Percentiles rank a stretch among this genome's conserved stretches.
These are phyloP conservation scores for Xerocomellus chrysenteron DNA, from an alignment of 768 basidiomycete genomes.

Conservation along the genomic window DNA sequence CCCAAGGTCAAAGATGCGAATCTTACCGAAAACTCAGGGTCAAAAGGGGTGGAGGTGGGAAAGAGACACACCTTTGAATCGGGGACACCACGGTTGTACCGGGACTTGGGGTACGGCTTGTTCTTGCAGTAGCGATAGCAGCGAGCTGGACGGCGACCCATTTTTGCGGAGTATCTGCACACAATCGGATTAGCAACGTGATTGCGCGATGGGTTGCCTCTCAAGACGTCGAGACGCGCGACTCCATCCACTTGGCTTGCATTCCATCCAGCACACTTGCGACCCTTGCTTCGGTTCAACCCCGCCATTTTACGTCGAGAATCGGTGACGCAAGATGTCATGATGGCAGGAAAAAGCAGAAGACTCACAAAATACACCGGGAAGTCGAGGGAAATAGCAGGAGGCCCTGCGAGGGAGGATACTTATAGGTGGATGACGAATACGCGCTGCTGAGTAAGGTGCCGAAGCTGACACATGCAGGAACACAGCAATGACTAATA, in stretches of 20 bases:
- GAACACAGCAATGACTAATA: no score
- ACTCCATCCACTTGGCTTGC: slow-evolving; percentile 9
- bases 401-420: neutral
- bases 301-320: neutral
- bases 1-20: slow-evolving; percentile 94
- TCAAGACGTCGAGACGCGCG: neutral
- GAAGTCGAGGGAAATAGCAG: slow-evolving; percentile 3
- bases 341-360: neutral
- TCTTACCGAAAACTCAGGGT: slow-evolving; percentile 45
- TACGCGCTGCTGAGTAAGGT: slow-evolving; percentile 19
- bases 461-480: no score
- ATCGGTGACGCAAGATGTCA: neutral
- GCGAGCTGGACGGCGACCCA: slow-evolving; percentile 97
- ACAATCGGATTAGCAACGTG: slow-evolving; percentile 3
- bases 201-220: neutral
- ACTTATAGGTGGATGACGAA: slow-evolving; percentile 26
- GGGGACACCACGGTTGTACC: slow-evolving; percentile 98
- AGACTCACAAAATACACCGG: slow-evolving; percentile 25
- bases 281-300: neutral
- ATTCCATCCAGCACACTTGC: slow-evolving; percentile 15
- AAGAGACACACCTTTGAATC: slow-evolving; percentile 72
- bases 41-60: neutral
- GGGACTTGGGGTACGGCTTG: slow-evolving; percentile 95
- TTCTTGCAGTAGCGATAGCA: slow-evolving; percentile 99
- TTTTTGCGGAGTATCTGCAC: slow-evolving; percentile 33